Conservation (phyloP, 371 early-diverging fungal genomes). For the Zopfochytrium polystomum region DNA sequence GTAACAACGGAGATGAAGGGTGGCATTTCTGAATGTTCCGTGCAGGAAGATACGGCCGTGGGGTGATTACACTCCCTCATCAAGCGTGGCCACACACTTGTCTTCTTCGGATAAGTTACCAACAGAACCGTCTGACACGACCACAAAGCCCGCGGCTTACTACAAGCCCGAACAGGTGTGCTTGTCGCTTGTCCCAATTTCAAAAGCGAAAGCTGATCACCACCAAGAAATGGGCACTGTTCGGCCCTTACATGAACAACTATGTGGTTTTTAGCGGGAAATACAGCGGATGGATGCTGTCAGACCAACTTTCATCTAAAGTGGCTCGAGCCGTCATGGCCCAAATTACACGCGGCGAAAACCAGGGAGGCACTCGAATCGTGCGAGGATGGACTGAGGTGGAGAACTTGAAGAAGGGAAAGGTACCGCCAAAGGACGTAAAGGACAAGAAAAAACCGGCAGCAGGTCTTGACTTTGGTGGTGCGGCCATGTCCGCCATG, state of each 20-base stretch:
- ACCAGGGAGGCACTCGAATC: conserved; percentile 65
- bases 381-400: conserved; percentile 76
- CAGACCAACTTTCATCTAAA: conserved; percentile 60
- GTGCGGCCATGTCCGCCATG: neutral
- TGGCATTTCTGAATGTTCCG: no score
- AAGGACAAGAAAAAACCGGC: conserved; percentile 43
- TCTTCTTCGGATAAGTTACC: conserved; percentile 13
- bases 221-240: conserved; percentile 61
- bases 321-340: conserved; percentile 70
- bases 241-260: conserved; percentile 75
- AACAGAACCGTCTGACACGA: conserved; percentile 2
- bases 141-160: conserved; percentile 8
- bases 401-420: conserved; percentile 49
- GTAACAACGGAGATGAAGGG: no score
- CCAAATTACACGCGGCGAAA: conserved; percentile 59
- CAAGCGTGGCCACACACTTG: conserved; percentile 13
- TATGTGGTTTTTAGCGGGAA: conserved; percentile 67
- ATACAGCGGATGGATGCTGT: conserved; percentile 63
- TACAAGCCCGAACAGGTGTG: conserved; percentile 23
- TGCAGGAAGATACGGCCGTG: neutral
- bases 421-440: conserved; percentile 12
- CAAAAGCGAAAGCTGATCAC: neutral
- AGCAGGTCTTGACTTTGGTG: conserved; percentile 27
- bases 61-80: neutral
- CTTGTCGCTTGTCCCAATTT: neutral